These are phyloP conservation scores for Ajuga reptans DNA, from an alignment of 305 asterid species.

Conservation along the genomic window DNA sequence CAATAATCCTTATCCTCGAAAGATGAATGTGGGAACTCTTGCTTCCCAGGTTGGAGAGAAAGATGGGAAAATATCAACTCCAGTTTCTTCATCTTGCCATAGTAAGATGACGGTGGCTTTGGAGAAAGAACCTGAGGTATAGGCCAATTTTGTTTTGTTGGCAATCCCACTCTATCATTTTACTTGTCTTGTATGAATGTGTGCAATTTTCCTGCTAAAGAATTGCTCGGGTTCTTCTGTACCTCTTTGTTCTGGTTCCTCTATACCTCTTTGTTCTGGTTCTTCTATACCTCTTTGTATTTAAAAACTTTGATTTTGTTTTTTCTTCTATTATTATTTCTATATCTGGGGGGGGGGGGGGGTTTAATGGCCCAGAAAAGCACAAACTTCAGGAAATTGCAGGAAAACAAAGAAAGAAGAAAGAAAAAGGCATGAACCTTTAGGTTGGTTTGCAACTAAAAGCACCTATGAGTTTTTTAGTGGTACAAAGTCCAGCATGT, in stretches of 20 bases:
- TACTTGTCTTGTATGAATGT: neutral
- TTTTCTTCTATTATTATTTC: too few relatives aligned
- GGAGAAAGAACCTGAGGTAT: conserved; percentile 78
- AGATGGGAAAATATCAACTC: conserved; percentile 46
- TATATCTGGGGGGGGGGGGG: too few relatives aligned
- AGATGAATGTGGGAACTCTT: conserved; percentile 42
- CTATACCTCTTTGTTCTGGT: neutral
- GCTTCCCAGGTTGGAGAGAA: conserved; percentile 42
- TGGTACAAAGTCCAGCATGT: too few relatives aligned
- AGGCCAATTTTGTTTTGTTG: neutral
- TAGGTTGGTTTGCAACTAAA: too few relatives aligned
- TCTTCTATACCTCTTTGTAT: neutral
- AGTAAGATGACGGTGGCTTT: conserved; percentile 31
- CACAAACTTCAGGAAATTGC: too few relatives aligned
- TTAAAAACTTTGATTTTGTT: neutral
- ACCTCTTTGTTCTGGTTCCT: neutral
- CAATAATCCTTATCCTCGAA: conserved; percentile 89
- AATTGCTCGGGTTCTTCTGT: conserved; percentile 4
- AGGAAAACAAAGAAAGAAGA: too few relatives aligned
- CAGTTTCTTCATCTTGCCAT: conserved; percentile 41
- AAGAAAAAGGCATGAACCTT: too few relatives aligned
- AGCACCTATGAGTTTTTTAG: too few relatives aligned
- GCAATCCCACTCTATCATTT: neutral
- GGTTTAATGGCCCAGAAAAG: too few relatives aligned
- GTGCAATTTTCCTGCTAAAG: neutral